These are phyloP conservation scores for Zoysia japonica DNA, from an alignment of 176 grass and related monocot genomes.

Conservation along the genomic window DNA sequence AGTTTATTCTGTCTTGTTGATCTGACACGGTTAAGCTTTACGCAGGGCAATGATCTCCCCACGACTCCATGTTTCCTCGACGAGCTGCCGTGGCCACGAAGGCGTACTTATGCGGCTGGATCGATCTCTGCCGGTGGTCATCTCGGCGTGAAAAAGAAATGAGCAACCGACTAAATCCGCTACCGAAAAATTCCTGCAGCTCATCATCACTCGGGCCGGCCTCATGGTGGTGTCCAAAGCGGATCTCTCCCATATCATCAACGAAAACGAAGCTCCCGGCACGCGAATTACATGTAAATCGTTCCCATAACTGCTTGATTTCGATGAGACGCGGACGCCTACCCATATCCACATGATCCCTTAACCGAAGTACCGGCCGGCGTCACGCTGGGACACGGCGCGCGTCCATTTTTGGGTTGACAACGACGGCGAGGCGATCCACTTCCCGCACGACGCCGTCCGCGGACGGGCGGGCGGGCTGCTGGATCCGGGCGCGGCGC, in stretches of 20 bases:
- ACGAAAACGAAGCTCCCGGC: too few relatives aligned
- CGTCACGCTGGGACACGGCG: background rate
- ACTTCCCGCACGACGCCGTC: background rate
- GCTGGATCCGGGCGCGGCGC: background rate
- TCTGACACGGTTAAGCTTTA: background rate
- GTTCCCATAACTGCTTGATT: background rate
- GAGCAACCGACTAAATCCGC: background rate
- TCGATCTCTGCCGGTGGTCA: background rate
- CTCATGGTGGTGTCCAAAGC: background rate
- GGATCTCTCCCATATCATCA: background rate
- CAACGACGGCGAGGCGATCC: slow-evolving; percentile 10
- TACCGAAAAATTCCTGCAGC: slow-evolving; percentile 12
- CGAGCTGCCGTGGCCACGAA: too few relatives aligned
- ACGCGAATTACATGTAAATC: background rate
- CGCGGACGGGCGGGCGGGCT: too few relatives aligned
- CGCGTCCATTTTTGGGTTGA: slow-evolving; percentile 28
- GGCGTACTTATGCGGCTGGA: background rate
- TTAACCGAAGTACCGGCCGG: background rate
- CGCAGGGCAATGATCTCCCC: background rate
- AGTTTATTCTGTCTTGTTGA: slow-evolving; percentile 14
- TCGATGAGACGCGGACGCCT: background rate
- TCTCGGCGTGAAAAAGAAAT: background rate
- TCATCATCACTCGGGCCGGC: background rate
- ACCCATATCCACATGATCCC: background rate
- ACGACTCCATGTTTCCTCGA: too few relatives aligned